phyloP scores from a whole-genome alignment of 73 alveolate species.

The Loxodes magnus region DNA sequence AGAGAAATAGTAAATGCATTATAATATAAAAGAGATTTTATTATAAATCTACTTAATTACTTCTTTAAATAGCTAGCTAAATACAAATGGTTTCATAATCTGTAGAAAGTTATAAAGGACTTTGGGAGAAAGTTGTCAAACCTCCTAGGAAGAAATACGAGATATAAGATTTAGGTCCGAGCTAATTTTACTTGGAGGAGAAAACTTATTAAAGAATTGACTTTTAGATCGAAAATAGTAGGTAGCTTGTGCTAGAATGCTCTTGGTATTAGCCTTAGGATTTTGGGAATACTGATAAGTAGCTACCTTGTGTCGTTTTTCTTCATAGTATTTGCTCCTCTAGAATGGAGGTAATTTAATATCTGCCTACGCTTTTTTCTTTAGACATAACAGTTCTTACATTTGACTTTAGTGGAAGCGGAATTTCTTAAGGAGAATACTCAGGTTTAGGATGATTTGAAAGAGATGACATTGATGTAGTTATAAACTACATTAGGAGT shows the following conservation, averaged over 20 bases:
- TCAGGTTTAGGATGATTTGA: constrained; percentile 90
- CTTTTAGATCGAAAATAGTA: constrained; percentile 30
- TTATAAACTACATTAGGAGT: constrained; percentile 71
- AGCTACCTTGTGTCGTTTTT: constrained; percentile 82
- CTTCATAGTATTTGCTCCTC: constrained; percentile 86
- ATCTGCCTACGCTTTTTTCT: constrained; percentile 15
- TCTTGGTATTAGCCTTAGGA: constrained; percentile 57
- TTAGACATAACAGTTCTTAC: constrained; percentile 57
- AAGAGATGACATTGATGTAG: constrained; percentile 78
- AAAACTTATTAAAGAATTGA: constrained; percentile 38
- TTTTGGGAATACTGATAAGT: neutral
- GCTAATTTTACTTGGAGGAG: neutral
- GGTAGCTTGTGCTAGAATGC: constrained; percentile 49
- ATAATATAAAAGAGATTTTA: too few species aligned
- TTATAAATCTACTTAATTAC: too few species aligned
- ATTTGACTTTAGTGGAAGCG: constrained; percentile 85
- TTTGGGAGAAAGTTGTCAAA: constrained; percentile 95
- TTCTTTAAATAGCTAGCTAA: too few species aligned
- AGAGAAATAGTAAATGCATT: too few species aligned
- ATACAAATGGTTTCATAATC: too few species aligned
- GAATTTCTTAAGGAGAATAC: constrained; percentile 54
- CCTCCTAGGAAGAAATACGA: constrained; percentile 94
- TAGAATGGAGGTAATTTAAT: constrained; percentile 71
- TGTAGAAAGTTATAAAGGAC: constrained; percentile 53
- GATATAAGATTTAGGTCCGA: constrained; percentile 32